Conservation (phyloP, 345 rosid species). For the Salix brachista region DNA sequence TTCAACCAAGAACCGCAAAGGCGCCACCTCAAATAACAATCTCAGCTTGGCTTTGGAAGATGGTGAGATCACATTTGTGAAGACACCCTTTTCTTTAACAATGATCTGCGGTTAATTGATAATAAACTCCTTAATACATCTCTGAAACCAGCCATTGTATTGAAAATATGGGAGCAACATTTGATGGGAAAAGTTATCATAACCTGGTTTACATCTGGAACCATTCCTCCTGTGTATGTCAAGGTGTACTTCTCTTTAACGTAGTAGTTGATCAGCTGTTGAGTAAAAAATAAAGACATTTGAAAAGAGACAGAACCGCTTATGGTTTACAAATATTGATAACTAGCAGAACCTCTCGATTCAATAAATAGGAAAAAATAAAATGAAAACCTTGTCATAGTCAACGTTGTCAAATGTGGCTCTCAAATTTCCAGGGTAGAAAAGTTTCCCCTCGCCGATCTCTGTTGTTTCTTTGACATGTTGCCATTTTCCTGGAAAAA, state of each 20-base stretch:
- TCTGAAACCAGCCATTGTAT: neutral
- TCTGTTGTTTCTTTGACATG: conserved; percentile 91
- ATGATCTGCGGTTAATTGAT: conserved; percentile 47
- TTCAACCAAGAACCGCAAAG: conserved; percentile 70
- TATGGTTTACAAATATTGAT: neutral
- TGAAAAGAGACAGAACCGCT: neutral
- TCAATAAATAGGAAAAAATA: neutral
- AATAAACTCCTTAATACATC: neutral
- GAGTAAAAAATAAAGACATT: neutral
- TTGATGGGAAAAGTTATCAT: neutral
- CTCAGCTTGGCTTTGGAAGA: conserved; percentile 92
- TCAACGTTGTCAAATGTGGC: conserved; percentile 89
- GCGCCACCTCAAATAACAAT: conserved; percentile 85
- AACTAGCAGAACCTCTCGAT: neutral
- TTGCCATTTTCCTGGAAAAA: conserved; percentile 81
- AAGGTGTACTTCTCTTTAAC: conserved; percentile 90
- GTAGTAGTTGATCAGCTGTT: conserved; percentile 79
- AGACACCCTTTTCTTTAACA: conserved; percentile 91
- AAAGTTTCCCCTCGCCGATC: conserved; percentile 80
- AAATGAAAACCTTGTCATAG: conserved; percentile 52
- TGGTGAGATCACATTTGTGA: conserved; percentile 87
- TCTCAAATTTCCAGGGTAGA: conserved; percentile 97
- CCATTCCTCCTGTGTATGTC: conserved; percentile 99
- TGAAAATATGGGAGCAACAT: neutral
- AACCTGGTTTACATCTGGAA: conserved; percentile 95